These are phyloP conservation scores for Cordyceps javanica DNA, from an alignment of 2,329 filamentous ascomycete genomes.

Conservation along the genomic window DNA sequence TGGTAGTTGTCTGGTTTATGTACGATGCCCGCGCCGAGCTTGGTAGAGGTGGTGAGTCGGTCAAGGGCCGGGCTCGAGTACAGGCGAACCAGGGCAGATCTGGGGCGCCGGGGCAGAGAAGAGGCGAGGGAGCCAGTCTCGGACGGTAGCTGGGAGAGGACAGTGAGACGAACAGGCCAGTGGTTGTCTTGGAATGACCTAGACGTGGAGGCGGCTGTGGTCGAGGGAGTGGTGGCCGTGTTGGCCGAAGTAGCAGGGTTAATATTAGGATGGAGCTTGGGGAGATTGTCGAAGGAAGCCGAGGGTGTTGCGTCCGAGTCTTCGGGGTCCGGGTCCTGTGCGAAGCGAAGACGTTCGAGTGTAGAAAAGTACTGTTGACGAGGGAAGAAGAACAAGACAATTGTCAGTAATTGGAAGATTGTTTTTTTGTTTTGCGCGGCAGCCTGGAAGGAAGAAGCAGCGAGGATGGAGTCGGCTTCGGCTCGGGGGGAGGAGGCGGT, in stretches of 20 bases:
- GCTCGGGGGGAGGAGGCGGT: background rate
- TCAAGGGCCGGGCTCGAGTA: conserved; percentile 2
- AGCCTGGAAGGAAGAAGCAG: background rate
- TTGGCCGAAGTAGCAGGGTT: conserved; percentile 18
- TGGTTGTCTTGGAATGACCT: conserved; percentile 7
- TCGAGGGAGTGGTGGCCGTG: background rate
- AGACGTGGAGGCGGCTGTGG: background rate
- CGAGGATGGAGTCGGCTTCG: background rate
- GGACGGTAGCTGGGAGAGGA: conserved; percentile 9
- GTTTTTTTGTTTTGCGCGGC: background rate
- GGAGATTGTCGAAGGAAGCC: conserved; percentile 21
- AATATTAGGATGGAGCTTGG: conserved; percentile 14
- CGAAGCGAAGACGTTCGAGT: conserved; percentile 62
- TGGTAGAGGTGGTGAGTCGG: background rate
- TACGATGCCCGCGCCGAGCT: conserved; percentile 1
- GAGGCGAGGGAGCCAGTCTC: background rate
- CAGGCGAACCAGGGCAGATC: conserved; percentile 9
- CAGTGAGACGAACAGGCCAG: conserved; percentile 9
- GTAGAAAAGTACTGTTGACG: conserved; percentile 62
- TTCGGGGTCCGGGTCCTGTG: conserved; percentile 35
- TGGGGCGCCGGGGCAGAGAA: conserved; percentile 3
- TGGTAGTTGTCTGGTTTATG: background rate
- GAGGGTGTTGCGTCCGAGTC: conserved; percentile 23
- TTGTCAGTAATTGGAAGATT: background rate
- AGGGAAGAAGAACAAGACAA: background rate